These are phyloP conservation scores for Pythium aphanidermatum DNA, from an alignment of 352 stramenopile species.

Conservation along the genomic window DNA sequence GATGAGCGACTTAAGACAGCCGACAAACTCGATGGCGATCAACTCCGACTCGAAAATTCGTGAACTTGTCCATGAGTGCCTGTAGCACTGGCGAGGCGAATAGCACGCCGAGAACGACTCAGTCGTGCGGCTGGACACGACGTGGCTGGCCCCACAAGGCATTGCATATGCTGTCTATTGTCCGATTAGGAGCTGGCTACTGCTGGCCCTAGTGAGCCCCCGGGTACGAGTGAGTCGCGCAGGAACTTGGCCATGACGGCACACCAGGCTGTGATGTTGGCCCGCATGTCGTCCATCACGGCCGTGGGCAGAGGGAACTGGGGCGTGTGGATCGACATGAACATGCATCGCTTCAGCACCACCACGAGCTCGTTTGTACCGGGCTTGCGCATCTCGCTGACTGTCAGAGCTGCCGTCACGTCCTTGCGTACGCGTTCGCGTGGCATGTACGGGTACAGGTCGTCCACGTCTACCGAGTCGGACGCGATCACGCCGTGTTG, in stretches of 20 bases:
- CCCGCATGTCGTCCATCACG: constrained; percentile 2
- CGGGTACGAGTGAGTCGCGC: constrained; percentile 1
- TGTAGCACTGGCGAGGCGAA: constrained; percentile 51
- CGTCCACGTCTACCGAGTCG: constrained; percentile 36
- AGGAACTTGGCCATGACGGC: constrained; percentile 11
- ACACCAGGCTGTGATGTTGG: constrained; percentile 7
- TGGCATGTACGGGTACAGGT: constrained; percentile 38
- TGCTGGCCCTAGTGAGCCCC: no score
- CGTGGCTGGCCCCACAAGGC: no score
- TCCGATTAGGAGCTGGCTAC: no score
- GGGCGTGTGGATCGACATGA: constrained; percentile 6
- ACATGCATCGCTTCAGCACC: constrained; percentile 7
- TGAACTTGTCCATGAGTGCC: constrained; percentile 43
- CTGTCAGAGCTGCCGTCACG: constrained; percentile 14
- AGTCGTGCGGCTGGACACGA: constrained; percentile 29
- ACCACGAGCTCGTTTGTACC: constrained; percentile 3
- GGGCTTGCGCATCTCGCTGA: constrained; percentile 6
- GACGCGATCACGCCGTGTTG: constrained; percentile 26
- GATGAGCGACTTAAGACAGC: constrained; percentile 39
- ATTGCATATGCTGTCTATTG: no score
- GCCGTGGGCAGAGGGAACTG: constrained; percentile 3
- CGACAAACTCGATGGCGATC: constrained; percentile 50
- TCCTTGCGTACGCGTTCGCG: constrained; percentile 25
- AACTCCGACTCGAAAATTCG: constrained; percentile 39
- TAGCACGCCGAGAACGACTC: constrained; percentile 27